Base-by-base conservation (phyloP, 257 asterid genomes). In the Nicotiana benthamiana region DNA sequence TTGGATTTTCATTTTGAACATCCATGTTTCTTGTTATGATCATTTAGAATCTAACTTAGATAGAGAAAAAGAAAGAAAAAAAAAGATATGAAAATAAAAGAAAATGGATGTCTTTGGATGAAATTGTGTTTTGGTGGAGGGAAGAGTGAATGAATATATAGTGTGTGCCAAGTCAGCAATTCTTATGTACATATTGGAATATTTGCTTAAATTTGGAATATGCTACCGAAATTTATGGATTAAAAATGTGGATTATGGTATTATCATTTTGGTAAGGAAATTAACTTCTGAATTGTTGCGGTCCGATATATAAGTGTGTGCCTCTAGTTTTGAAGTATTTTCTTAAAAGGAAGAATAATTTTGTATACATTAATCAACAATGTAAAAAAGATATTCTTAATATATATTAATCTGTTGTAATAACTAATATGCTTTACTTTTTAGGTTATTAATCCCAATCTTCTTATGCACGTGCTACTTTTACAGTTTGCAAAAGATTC, bases 111-210 rank as follows among this genome's bases (percentile, higher is more conserved):
- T 54, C 6, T 28, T 54, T 43, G 46, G 8, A 56, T 3, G 34
- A 36, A 24, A 32, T 64, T 66, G 52, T 66, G 27, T 16, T 66
- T 32, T 18, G n/a, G 52, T 18, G 75, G 75, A 66, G 27, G 75
- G 52, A 66, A 34, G 75, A 66, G 7, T 32, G n/a, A 20, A 66
- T 18, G 24, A 20, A 22, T 28, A 80, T 75, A 83, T 60, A 60
- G 46, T 80, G 18, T 46, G 26, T 8, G 78, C 80, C 85, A 78
- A 78, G 79, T 82, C 30, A 28, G 65, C 75, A 64, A 5, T 43
- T 1, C 13, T 9, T 15, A 13, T 30, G 9, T 3, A 17, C n/a
- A 4, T 56, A 2, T 30, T 20, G 75, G 18, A 63, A 54, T 54
- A 78, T 56, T 40, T 80, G 46, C 12, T 48, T 54, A 76, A 75